These are phyloP conservation scores for Aspergillus fijiensis DNA, from an alignment of 2,329 filamentous ascomycete genomes.

Conservation along the genomic window DNA sequence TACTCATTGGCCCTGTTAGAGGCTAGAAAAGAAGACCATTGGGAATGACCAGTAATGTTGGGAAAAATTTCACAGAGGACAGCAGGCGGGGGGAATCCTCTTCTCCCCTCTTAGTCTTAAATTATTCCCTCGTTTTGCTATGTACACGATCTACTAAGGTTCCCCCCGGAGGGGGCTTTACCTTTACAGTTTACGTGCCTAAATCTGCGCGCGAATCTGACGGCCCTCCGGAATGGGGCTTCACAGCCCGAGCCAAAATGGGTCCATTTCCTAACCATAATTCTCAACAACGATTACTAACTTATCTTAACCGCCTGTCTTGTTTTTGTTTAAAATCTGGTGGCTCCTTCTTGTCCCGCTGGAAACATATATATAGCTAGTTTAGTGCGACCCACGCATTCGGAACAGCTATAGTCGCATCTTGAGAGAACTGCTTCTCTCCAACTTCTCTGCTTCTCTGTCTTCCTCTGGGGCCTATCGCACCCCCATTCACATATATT, in stretches of 20 bases:
- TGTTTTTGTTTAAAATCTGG: slow-evolving; percentile 9
- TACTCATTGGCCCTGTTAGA: slow-evolving; percentile 25
- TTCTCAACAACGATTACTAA: slow-evolving; percentile 12
- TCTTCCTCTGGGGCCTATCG: slow-evolving; percentile 10
- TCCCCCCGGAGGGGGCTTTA: not conserved
- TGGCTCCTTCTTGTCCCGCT: slow-evolving; percentile 7
- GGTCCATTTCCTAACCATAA: slow-evolving; percentile 3
- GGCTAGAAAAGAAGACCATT: slow-evolving; percentile 5
- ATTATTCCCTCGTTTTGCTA: not conserved
- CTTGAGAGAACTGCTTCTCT: slow-evolving; percentile 12
- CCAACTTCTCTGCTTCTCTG: slow-evolving; percentile 6
- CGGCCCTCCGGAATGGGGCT: slow-evolving; percentile 5
- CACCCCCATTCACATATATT: slow-evolving; percentile 7
- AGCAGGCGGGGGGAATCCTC: not conserved
- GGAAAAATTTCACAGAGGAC: not conserved
- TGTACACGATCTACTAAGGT: not conserved
- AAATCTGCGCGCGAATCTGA: slow-evolving; percentile 7
- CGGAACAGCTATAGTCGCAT: slow-evolving; percentile 24
- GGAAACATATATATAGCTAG: slow-evolving; percentile 14
- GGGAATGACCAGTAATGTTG: not conserved
- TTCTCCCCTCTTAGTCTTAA: not conserved
- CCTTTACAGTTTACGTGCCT: slow-evolving; percentile 1
- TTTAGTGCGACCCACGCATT: slow-evolving; percentile 24
- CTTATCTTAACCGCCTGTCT: slow-evolving; percentile 16
- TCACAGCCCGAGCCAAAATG: slow-evolving; percentile 4